A percentile compares a stretch with the other conserved stretches of the same genome.
These are phyloP conservation scores for Prunus mume DNA, from an alignment of 306 rosid species.

Conservation along the genomic window DNA sequence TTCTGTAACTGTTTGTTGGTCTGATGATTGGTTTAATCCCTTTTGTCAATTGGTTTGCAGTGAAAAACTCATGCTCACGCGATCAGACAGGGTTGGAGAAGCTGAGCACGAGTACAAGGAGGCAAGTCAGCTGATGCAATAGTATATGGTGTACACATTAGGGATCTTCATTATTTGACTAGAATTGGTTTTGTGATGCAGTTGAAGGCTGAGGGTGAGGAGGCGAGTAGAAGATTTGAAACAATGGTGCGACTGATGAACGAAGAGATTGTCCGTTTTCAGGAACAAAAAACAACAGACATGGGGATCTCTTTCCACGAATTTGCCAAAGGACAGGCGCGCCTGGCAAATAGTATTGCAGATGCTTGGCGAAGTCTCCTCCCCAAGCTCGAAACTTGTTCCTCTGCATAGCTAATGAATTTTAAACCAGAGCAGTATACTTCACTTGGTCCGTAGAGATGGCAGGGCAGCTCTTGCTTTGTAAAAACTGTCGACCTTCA, in stretches of 20 bases:
- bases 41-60: conserved; percentile 44
- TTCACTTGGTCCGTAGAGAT: conserved; percentile 7
- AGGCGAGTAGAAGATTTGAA: conserved; percentile 77
- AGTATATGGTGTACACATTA: background rate
- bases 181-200: conserved; percentile 45
- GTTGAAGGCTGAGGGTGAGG: conserved; percentile 94
- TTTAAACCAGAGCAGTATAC: conserved; percentile 13
- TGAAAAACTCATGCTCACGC: conserved; percentile 76
- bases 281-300: conserved; percentile 86
- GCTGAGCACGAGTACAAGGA: conserved; percentile 83
- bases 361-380: conserved; percentile 95
- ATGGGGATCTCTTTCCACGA: conserved; percentile 93
- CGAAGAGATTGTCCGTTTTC: conserved; percentile 85
- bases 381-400: conserved; percentile 86
- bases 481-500: conserved; percentile 19
- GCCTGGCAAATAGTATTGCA: conserved; percentile 76
- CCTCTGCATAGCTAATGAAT: conserved; percentile 36
- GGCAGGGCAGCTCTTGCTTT: conserved; percentile 36
- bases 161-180: conserved; percentile 8
- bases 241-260: conserved; percentile 74
- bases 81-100: conserved; percentile 87
- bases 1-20: background rate
- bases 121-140: conserved; percentile 50
- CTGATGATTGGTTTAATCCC: background rate
- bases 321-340: conserved; percentile 96